Evolutionary conservation across 2,329 filamentous ascomycete genomes (phyloP), one percentile per base, ranked within the genome.

Genomic region (Calonectria hawksworthii): DNA sequence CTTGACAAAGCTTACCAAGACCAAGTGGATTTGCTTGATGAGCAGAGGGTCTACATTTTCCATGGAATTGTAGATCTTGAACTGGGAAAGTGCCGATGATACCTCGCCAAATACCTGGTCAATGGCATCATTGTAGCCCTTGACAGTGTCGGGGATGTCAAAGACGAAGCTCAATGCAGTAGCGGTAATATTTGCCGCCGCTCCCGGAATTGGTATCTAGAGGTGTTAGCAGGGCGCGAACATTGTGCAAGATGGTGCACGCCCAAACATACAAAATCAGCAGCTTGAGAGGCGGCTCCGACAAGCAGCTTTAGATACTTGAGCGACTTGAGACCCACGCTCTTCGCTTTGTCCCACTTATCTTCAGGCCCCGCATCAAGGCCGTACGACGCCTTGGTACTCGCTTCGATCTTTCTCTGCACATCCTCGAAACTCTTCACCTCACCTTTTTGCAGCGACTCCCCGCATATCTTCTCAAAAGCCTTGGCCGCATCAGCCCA

Each of bases 11-110:
- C 56, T 61, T 3, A 61, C 56, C n/a, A 61, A 28, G 5, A 61
- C 56, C 3, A 28, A 6, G 16, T 61, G 32, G 9, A 61, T 61
- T 41, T 61, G 56, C 30, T 34, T 38, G 56, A 61, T 61, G 34
- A 61, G 56, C n/a, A 61, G 7, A 11, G 56, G n/a, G 7, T 61
- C 56, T 11, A 61, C 56, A 16, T 41, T 61, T 38, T 61, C 56
- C 56, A 61, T 61, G 32, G 56, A 61, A 34, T 36, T 61, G n/a
- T 61, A 61, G n/a, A 61, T 61, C 21, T 61, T 61, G 56, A 61
- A 61, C 34, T 61, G 56, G 2, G 34, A 26, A 38, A 61, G 34
- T 1, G 56, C 56, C 34, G 56, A 61, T 3, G 56, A 61, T 3
- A 61, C 56, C 14, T 61, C 56, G 14, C 30, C 30, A 38, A 61